Evolutionary conservation across 2,329 filamentous ascomycete genomes (phyloP).

Genomic region (Penicillium janthinellum): DNA sequence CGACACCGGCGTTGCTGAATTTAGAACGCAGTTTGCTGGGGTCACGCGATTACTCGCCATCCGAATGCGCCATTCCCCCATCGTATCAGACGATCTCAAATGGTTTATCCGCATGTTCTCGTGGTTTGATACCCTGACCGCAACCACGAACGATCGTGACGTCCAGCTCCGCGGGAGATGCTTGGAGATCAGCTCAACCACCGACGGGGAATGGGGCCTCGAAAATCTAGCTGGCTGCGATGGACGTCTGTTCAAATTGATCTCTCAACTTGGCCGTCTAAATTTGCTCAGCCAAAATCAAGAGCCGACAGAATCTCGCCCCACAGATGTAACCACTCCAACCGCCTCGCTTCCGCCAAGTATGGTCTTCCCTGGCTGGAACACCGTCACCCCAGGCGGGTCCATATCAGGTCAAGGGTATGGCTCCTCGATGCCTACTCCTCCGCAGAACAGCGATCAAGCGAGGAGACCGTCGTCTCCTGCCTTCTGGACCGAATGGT

Average conservation of each 20-base stretch:
- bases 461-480: constrained; percentile 27
- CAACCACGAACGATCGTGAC: constrained; percentile 88
- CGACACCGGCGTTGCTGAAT: constrained; percentile 88
- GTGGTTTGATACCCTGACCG: constrained; percentile 91
- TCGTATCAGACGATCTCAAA: constrained; percentile 64
- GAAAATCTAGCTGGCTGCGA: constrained; percentile 91
- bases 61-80: constrained; percentile 63
- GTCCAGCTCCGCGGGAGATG: constrained; percentile 70
- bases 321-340: constrained; percentile 27
- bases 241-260: constrained; percentile 79
- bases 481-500: constrained; percentile 84
- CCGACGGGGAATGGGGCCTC: constrained; percentile 69
- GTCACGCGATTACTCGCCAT: constrained; percentile 87
- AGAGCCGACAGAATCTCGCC: constrained; percentile 34
- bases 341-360: constrained; percentile 38
- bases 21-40: constrained; percentile 89
- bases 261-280: constrained; percentile 78
- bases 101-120: constrained; percentile 95
- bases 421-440: constrained; percentile 37
- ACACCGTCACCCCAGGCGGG: constrained; percentile 28
- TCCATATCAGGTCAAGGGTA: constrained; percentile 35
- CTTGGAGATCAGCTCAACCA: constrained; percentile 64
- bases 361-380: constrained; percentile 34
- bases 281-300: constrained; percentile 78
- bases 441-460: constrained; percentile 24